These are phyloP conservation scores for Pseudogymnoascus pannorum DNA, from an alignment of 2,329 filamentous ascomycete genomes.

Conservation along the genomic window DNA sequence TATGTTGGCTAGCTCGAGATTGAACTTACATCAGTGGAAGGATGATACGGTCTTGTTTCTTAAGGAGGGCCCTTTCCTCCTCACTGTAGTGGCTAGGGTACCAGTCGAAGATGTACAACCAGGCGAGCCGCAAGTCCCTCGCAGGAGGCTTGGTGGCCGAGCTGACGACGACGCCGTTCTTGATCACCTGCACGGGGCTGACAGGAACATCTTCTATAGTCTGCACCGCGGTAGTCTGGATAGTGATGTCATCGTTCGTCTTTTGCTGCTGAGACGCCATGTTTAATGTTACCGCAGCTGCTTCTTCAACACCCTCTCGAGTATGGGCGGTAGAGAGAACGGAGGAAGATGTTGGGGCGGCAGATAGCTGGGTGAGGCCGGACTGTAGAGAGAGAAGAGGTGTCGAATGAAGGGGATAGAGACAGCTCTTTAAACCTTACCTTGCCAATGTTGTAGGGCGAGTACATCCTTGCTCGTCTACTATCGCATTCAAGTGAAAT, in stretches of 20 bases:
- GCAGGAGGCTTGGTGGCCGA: neutral
- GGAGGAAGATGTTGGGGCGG: neutral
- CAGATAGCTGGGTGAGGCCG: neutral
- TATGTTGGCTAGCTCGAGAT: neutral
- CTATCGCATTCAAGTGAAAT: neutral
- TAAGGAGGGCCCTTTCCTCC: slow-evolving; percentile 35
- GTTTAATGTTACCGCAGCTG: neutral
- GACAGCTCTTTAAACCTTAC: neutral
- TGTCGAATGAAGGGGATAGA: neutral
- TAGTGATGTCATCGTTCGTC: neutral
- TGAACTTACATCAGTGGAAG: slow-evolving; percentile 32
- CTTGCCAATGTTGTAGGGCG: neutral
- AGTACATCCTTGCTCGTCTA: neutral
- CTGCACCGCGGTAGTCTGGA: neutral
- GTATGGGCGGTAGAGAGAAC: neutral
- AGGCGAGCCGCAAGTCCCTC: slow-evolving; percentile 23
- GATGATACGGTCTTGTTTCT: slow-evolving; percentile 32
- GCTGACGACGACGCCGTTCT: neutral
- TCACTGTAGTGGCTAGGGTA: slow-evolving; percentile 28
- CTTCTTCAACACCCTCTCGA: neutral
- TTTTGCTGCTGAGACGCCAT: neutral
- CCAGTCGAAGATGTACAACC: slow-evolving; percentile 27
- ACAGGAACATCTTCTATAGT: neutral
- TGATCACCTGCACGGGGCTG: neutral
- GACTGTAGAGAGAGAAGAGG: neutral